These are phyloP conservation scores for Patellaria atrata DNA, from an alignment of 495 filamentous ascomycete species.

Conservation along the genomic window DNA sequence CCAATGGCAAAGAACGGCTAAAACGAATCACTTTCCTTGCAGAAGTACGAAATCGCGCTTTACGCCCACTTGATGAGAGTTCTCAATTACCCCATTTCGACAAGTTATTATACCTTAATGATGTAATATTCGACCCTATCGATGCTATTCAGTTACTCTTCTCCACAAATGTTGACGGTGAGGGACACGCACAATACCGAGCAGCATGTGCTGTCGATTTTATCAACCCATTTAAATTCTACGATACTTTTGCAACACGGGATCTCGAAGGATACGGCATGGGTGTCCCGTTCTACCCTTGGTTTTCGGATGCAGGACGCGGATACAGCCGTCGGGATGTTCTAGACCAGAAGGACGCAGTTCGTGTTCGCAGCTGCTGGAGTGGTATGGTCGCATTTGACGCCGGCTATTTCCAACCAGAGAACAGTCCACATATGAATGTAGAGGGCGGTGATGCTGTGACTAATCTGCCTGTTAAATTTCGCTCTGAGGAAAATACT, in stretches of 20 bases:
- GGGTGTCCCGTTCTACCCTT: conserved; percentile 60
- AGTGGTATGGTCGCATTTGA: conserved; percentile 72
- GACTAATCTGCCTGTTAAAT: conserved; percentile 36
- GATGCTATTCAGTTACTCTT: conserved; percentile 62
- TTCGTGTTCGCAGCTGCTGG: conserved; percentile 67
- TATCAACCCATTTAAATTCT: conserved; percentile 61
- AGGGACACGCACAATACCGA: conserved; percentile 48
- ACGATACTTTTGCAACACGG: conserved; percentile 66
- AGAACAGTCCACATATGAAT: conserved; percentile 1
- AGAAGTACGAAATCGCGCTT: conserved; percentile 59
- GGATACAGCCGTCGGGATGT: conserved; percentile 46
- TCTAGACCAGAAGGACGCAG: conserved; percentile 46
- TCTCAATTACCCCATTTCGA: conserved; percentile 37
- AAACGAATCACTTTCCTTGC: conserved; percentile 68
- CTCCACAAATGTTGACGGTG: conserved; percentile 47
- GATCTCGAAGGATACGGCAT: conserved; percentile 58
- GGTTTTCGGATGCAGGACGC: conserved; percentile 47
- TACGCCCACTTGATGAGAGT: conserved; percentile 42
- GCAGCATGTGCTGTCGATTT: conserved; percentile 74
- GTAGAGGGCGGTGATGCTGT: neutral
- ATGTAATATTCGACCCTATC: conserved; percentile 55
- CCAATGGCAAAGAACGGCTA: conserved; percentile 44
- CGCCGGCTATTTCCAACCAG: conserved; percentile 45
- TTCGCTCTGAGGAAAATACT: conserved; percentile 47
- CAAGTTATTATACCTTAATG: conserved; percentile 63